Evolutionary conservation across 2,329 filamentous ascomycete species (phyloP).

Genomic region (Davidsoniella neocaledoniae): DNA sequence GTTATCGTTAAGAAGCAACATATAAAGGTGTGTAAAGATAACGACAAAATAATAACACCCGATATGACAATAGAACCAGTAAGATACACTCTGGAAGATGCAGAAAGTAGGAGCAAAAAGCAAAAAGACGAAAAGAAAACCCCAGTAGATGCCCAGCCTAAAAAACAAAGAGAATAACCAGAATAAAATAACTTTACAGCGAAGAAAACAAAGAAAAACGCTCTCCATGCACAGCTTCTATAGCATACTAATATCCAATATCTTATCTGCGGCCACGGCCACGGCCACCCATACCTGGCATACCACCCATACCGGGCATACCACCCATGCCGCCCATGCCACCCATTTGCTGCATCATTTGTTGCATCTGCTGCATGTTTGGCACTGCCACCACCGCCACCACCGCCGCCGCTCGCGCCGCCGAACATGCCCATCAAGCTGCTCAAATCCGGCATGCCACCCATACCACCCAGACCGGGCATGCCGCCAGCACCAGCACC

Average conservation of each 20-base stretch:
- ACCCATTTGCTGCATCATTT: slow-evolving; percentile 60
- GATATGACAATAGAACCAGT: neutral
- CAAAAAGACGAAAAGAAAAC: slow-evolving; percentile 1
- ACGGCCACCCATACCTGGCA: slow-evolving; percentile 15
- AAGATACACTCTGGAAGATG: slow-evolving; percentile 3
- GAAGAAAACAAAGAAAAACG: neutral
- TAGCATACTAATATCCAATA: no score
- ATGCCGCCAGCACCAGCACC: slow-evolving; percentile 18
- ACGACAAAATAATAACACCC: neutral
- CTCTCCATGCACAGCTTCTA: neutral
- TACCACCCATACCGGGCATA: slow-evolving; percentile 19
- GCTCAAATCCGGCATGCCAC: slow-evolving; percentile 48
- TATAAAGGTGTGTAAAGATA: neutral
- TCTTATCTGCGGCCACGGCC: slow-evolving; percentile 8
- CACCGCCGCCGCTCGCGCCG: slow-evolving; percentile 38
- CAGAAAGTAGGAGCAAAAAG: slow-evolving; percentile 1
- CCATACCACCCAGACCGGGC: slow-evolving; percentile 57
- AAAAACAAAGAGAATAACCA: neutral
- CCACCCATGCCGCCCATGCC: slow-evolving; percentile 19
- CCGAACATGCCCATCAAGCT: slow-evolving; percentile 85
- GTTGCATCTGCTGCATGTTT: slow-evolving; percentile 62
- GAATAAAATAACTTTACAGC: neutral
- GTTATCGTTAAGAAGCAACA: neutral
- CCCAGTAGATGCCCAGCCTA: neutral
- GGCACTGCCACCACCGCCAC: slow-evolving; percentile 44